Base-by-base conservation (phyloP, 2,329 filamentous ascomycete species). In the Venturiaceae sp. region DNA sequence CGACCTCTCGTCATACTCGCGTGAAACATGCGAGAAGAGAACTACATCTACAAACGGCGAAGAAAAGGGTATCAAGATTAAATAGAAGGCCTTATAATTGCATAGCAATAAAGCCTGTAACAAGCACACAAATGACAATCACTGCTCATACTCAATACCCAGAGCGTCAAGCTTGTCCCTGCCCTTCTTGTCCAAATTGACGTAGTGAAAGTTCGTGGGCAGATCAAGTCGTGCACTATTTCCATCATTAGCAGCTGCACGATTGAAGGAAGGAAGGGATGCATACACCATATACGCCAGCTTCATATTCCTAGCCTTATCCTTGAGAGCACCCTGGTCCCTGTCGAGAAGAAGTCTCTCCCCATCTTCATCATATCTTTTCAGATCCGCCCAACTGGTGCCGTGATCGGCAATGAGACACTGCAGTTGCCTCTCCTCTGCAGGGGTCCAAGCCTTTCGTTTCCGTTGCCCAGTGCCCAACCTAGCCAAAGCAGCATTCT, bases 241-340 rank as follows among this genome's bases (percentile, higher is more conserved):
- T 1, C 13, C 3, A 1, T 34, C 19, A 26, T 52, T 37, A 55
- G 33, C 28, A 16, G 57, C 21, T 5, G 34, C 14, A 28, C 21
- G 21, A 37, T 5, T 23, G 11, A 21, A 6, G 5, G 21, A 21
- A 5, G 6, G 19, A 19, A 37, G 28, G 16, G 21, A 1, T 3
- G 64, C 71, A 63, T 65, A 75, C 74, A 70, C 71, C 33, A 74
- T 67, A 68, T 68, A 73, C 41, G 64, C 67, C 6, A 69, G 60
- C 11, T 72, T 71, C 66, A 76, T 71, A 46, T 68, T 74, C 53
- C 72, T 65, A 13, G 68, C 73, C 61, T 76, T 76, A 50, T 76
- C 74, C 61, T 76, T 76, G 7, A 83, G 61, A 47, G 81, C 77
- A 2, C 81, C 78, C 60, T 84, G 78, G 5, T 67, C 71, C 2